A percentile compares a stretch with the other conserved stretches of the same genome.
Evolutionary conservation across 2,329 filamentous ascomycete species (phyloP).

Genomic region (Monosporascus ibericus): DNA sequence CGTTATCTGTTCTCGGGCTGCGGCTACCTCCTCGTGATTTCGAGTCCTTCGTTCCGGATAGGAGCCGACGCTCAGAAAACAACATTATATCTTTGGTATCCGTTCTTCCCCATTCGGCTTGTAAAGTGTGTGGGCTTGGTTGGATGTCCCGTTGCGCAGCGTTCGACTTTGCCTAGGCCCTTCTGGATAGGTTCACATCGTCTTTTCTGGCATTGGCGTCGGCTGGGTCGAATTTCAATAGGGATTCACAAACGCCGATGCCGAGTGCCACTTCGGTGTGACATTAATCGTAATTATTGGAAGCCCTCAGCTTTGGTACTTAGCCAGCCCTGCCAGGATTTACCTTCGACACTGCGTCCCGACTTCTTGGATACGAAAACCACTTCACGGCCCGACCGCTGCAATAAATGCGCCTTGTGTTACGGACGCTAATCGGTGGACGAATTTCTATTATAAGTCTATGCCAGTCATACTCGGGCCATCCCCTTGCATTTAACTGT

Average conservation of each 20-base stretch:
- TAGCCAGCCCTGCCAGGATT: not conserved
- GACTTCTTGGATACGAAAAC: not conserved
- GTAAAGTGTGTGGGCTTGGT: too few species aligned
- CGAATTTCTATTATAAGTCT: not conserved
- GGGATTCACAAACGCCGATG: not conserved
- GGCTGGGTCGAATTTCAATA: not conserved
- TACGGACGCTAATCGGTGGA: not conserved
- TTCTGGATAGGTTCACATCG: not conserved
- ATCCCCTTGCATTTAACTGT: constrained; percentile 16
- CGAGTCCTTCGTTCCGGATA: not conserved
- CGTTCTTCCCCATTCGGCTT: too few species aligned
- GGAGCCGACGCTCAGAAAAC: too few species aligned
- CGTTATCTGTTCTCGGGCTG: not conserved
- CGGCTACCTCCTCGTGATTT: not conserved
- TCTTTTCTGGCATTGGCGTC: not conserved
- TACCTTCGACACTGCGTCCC: not conserved
- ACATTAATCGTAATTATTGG: not conserved
- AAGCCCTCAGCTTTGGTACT: not conserved
- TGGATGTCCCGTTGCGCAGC: too few species aligned
- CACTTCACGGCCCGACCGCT: not conserved
- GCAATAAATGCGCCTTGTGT: not conserved
- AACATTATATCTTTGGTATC: too few species aligned
- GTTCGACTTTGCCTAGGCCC: too few species aligned
- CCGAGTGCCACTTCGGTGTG: not conserved
- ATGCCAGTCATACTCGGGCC: not conserved